Base-by-base conservation (phyloP, 108 stramenopile genomes). In the Cyclotella baltica region DNA sequence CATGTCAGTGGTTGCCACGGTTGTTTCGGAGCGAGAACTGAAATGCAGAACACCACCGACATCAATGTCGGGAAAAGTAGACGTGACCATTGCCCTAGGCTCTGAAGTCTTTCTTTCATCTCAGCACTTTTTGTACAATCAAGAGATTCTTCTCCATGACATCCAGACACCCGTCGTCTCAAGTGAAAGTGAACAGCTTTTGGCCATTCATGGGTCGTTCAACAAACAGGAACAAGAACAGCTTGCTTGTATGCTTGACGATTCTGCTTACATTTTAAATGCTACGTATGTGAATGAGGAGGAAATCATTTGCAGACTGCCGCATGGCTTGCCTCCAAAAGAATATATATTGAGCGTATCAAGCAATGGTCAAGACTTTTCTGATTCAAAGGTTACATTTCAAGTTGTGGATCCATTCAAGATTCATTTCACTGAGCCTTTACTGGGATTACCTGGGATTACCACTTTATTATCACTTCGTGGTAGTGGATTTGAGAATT, bases 341-440 rank as follows among this genome's bases (percentile, higher is more conserved):
- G 52, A 43, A 43, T 81, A 81, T 33, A 57, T 27, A 19, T 34
- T 81, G 48, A 70, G 36, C 15, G 28, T 81, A 33, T 61, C 80
- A 28, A 75, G 64, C 50, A 81, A 81, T 58, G 80, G 73, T 3
- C 69, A 75, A 37, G 80, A 81, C 25, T 70, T 70, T 29, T 65
- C 80, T 27, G n/a, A 36, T 52, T n/a, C 67, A 3, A 37, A 37
- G 13, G 37, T 75, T 15, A 20, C 34, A 5, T n/a, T 81, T 52
- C 67, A 19, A 0, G 68, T 75, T 10, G 61, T 81, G 3, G 80
- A 81, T 50, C 80, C 68, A 37, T 62, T 81, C 20, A 74, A 38
- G 34, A 22, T 81, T 23, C 36, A 75, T 31, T 70, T 48, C 25
- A 57, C 70, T 47, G 36, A 63, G 31, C 73, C 80, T 23, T 53